Evolutionary conservation across 1,284 basidiomycete genomes (phyloP).

Genomic region (Puccinia novopanici): DNA sequence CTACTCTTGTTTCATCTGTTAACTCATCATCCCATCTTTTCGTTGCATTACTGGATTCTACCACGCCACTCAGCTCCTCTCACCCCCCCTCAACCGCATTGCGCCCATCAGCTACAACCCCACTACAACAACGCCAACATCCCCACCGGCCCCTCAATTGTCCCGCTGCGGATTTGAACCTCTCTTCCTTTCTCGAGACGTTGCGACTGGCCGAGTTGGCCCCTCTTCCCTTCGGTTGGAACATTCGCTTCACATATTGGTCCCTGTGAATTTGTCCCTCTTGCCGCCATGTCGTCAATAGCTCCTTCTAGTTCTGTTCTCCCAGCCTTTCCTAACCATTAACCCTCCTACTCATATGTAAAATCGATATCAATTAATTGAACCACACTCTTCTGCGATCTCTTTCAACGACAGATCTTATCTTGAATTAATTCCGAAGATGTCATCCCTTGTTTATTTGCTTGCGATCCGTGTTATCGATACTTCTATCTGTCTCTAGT

Average conservation of each 20-base stretch:
- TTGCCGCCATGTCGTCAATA: background rate
- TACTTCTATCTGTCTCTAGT: background rate
- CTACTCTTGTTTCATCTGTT: background rate
- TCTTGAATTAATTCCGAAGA: slow-evolving; percentile 6
- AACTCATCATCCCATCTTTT: too few species aligned
- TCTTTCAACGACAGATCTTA: background rate
- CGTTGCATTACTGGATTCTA: too few species aligned
- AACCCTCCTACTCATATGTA: background rate
- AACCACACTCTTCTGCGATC: slow-evolving; percentile 20
- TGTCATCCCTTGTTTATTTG: slow-evolving; percentile 24
- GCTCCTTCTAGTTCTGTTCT: background rate
- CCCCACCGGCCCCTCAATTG: background rate
- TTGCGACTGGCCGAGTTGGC: background rate
- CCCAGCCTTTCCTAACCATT: background rate
- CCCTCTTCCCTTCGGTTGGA: background rate
- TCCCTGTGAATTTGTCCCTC: background rate
- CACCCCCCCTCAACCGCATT: background rate
- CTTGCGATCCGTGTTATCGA: slow-evolving; percentile 5
- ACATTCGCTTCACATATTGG: background rate
- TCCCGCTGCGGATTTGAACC: slow-evolving; percentile 12
- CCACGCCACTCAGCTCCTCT: slow-evolving; percentile 1
- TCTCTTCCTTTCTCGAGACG: background rate
- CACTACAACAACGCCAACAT: too few species aligned
- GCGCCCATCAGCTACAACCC: background rate
- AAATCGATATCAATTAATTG: slow-evolving; percentile 22